phyloP scores from a whole-genome alignment of 768 basidiomycete species.

The Rhizopogon sp. region DNA sequence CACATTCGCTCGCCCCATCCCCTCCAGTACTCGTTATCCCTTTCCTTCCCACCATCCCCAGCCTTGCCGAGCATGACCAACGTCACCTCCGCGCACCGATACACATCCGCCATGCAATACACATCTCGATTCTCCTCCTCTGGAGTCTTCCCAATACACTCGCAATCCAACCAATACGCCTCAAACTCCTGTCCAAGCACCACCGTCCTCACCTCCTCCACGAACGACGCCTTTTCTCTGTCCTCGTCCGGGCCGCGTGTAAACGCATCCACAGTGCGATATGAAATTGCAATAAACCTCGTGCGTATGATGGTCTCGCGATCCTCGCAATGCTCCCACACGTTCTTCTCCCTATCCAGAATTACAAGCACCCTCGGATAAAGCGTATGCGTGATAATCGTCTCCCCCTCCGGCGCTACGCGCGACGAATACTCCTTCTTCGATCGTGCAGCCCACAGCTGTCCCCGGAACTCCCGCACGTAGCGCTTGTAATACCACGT shows the following conservation, averaged over 20 bases:
- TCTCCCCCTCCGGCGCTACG: neutral
- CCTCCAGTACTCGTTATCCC: constrained; percentile 7
- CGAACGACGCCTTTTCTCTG: constrained; percentile 5
- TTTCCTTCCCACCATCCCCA: neutral
- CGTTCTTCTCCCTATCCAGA: neutral
- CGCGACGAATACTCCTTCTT: constrained; percentile 11
- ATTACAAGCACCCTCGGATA: constrained; percentile 11
- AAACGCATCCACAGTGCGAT: constrained; percentile 7
- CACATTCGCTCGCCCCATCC: constrained; percentile 15
- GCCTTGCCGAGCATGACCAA: constrained; percentile 8
- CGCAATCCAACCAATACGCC: constrained; percentile 17
- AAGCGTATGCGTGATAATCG: constrained; percentile 6
- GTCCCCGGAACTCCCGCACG: constrained; percentile 8
- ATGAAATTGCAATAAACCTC: constrained; percentile 14
- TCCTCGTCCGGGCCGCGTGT: constrained; percentile 3
- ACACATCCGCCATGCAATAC: constrained; percentile 16
- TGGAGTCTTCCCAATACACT: constrained; percentile 9
- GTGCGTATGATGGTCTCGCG: constrained; percentile 2
- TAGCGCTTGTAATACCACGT: constrained; percentile 5
- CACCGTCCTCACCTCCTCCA: constrained; percentile 5
- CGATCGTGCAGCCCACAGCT: constrained; percentile 18
- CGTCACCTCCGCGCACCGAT: constrained; percentile 10
- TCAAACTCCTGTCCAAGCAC: constrained; percentile 1
- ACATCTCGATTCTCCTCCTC: constrained; percentile 11
- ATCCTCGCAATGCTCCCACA: constrained; percentile 6